Evolutionary conservation across 768 basidiomycete genomes (phyloP), one percentile per base, ranked within the genome.

Genomic region (Panus rudis): DNA sequence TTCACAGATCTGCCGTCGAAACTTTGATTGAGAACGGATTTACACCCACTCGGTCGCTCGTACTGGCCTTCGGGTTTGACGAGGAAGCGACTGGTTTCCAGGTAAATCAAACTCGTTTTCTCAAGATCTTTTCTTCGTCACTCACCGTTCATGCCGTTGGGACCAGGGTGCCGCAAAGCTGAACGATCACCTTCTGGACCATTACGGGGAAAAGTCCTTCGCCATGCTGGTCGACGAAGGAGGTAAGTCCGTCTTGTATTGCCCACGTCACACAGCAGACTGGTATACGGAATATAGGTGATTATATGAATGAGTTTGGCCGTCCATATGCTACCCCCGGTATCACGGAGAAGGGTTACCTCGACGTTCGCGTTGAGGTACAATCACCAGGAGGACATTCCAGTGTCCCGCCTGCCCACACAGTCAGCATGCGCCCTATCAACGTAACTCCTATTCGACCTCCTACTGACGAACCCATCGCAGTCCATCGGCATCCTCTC

Each of bases 201-300:
- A 59, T 0, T 76, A 72, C 50, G 79, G 77, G 14, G 43, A 58
- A n/a, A 52, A 78, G 51, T 63, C 69, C 5, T 63, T 81, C 39
- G 60, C 73, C 1, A 61, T 81, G 53, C 54, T 79, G 14, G 66
- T 81, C 11, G 81, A 81, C 45, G 80, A 81, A 63, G 76, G 77
- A 6, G 72, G 75, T 64, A 52, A 46, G 46, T 59, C 24, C 8
- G 19, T 23, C 7, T 41, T 38, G 20, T 4, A 20, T 33, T 23
- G 16, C 35, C 22, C 33, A 19, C 23, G 7, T 35, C 30, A 19
- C 4, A 4, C 20, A 10, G 28, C 17, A 6, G 22, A 30, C 20
- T n/a, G 16, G 12, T 41, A 57, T 12, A 7, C n/a, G 13, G 14
- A 10, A n/a, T 30, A 6, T 39, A 66, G 66, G 57, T 43, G 57